Evolutionary conservation across 805 yeast species (phyloP), one percentile per base, ranked within the genome.

Genomic region (Wickerhamomyces bovis): DNA sequence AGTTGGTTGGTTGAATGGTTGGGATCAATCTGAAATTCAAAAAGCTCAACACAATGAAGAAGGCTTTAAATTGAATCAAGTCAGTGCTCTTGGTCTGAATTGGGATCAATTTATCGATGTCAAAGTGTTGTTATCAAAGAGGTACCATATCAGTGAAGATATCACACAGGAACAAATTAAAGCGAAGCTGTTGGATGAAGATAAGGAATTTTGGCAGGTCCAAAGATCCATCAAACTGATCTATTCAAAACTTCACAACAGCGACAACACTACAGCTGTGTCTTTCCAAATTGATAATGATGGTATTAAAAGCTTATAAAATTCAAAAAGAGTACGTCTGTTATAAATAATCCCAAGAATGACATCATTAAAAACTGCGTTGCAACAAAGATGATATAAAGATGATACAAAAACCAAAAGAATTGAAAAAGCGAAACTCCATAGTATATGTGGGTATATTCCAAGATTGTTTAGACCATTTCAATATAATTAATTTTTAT

Each of bases 1-100:
- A 58, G 56, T 81, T 18, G 86, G 90, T 7, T 80, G 84, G 76
- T 67, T 79, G 40, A 73, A 80, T 19, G 96, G 96, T 1, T 89
- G 95, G 95, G 81, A 78, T 50, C 67, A 68, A 47, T 63, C 65
- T 1, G 60, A 66, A 18, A 69, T 73, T 20, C 42, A 54, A 36
- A 54, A 60, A 42, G 55, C 68, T 31, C 73, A 70, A 44, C 48
- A 44, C 4, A 51, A 43, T 31, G 20, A 15, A 19, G 43, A 28
- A 35, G 40, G 25, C 22, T 30, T 30, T 36, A 25, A 38, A 15
- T 49, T 38, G 23, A 57, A 65, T 1, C 67, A 66, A 26, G 63
- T 76, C 1, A 83, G 87, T 3, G 75, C 81, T 16, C 60, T 81
- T 39, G 87, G 86, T 0, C 49, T 75, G 3, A 56, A 69, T 10